Evolutionary conservation across 1,284 basidiomycete species (phyloP).

Genomic region (Rhizoctonia solani): DNA sequence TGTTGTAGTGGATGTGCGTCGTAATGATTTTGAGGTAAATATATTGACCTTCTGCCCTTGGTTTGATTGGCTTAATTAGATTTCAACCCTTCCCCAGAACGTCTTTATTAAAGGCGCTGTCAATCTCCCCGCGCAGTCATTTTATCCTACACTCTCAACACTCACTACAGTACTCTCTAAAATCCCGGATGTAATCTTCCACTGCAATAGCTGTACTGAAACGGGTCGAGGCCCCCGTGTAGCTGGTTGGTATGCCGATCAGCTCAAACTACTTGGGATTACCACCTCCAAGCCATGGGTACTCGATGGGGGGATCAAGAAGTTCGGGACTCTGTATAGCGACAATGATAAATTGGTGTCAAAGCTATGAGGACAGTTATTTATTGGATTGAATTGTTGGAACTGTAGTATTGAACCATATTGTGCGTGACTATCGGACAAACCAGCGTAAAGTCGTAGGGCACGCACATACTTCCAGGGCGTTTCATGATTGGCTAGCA

Average conservation of each 20-base stretch:
- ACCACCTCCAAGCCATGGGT: conserved; percentile 38
- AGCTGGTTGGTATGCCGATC: conserved; percentile 45
- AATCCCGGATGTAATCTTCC: conserved; percentile 44
- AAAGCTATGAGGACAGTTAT: neutral
- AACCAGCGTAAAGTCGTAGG: no score
- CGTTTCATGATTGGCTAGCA: neutral
- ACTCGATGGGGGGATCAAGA: conserved; percentile 43
- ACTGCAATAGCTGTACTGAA: conserved; percentile 44
- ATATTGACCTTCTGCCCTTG: neutral
- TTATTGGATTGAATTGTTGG: neutral
- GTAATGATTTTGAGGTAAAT: conserved; percentile 39
- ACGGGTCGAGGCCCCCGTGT: conserved; percentile 41
- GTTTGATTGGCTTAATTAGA: neutral
- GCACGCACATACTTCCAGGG: no score
- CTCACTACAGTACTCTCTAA: conserved; percentile 42
- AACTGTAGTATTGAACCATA: no score
- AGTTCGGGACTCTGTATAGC: conserved; percentile 36
- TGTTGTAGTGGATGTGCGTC: conserved; percentile 38
- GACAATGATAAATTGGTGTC: conserved; percentile 33
- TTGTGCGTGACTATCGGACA: no score
- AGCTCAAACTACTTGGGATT: conserved; percentile 39
- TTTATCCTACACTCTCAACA: conserved; percentile 43
- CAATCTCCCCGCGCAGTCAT: conserved; percentile 47
- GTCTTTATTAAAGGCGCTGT: conserved; percentile 43
- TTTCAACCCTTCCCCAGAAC: conserved; percentile 37